Evolutionary conservation across 78 protist species (phyloP), one percentile per base, ranked within the genome.

Genomic region (Dictyostelium discoideum): DNA sequence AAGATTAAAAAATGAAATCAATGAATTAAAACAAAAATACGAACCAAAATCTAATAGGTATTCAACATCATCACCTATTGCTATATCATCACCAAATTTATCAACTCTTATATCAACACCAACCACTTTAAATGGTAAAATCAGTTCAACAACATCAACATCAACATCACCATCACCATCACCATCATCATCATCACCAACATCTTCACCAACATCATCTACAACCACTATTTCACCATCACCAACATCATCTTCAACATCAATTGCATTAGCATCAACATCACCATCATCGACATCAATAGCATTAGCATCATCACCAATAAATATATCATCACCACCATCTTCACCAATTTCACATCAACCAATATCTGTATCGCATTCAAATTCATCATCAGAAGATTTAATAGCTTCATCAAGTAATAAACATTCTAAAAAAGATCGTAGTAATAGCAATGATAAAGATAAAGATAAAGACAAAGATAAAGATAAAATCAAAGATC

Each of bases 21-120:
- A 42, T 8, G 84, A 79, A 79, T 44, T 44, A n/a, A 79, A 79
- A 79, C 32, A n/a, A 79, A 79, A 79, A 44, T 79, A 79, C n/a
- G 84, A 79, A 44, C 63, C 84, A 44, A 44, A 39, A 79, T 79
- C 44, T n/a, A 46, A 79, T 39, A n/a, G 46, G 22, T n/a, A 26
- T 18, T 79, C 84, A 44, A 42, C 3, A 3, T 37, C 84, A 69
- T 69, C 77, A 69, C 77, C 77, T 24, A 69, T 46, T 16, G 18
- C 18, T n/a, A 79, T 77, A 7, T 10, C 54, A 37, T 20, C 44
- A 8, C 9, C 50, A 77, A 16, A 46, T 10, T 26, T 44, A 39
- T 16, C 48, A 18, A 29, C 26, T 11, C 40, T 14, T 11, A 16
- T 11, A 39, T 6, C 57, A 76, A 76, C 50, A 77, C 4, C 83